phyloP scores from a whole-genome alignment of 1,139 yeast species.

The Spathaspora sp. region DNA sequence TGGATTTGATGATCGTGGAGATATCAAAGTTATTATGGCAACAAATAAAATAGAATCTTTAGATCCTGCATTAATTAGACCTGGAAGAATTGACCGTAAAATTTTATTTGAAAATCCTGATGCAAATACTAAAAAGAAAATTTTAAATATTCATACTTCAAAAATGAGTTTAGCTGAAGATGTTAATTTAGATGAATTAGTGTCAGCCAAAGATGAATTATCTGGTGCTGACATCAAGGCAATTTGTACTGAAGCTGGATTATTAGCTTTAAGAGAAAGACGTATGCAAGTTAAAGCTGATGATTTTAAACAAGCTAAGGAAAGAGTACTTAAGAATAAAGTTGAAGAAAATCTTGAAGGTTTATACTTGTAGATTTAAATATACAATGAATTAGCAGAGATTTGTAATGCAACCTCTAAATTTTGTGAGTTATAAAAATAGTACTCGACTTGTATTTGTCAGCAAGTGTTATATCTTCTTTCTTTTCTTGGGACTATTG shows the following conservation, averaged over 20 bases:
- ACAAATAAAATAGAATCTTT: slow-evolving; percentile 93
- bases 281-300: slow-evolving; percentile 97
- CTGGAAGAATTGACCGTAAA: slow-evolving; percentile 98
- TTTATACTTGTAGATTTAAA: slow-evolving; percentile 58
- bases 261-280: slow-evolving; percentile 93
- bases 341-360: slow-evolving; percentile 97
- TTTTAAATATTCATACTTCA: slow-evolving; percentile 87
- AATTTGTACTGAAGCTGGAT: slow-evolving; percentile 96
- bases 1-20: slow-evolving; percentile 98
- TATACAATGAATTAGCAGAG: slow-evolving; percentile 4
- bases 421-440: neutral
- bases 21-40: slow-evolving; percentile 98
- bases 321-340: slow-evolving; percentile 95
- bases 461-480: neutral
- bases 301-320: slow-evolving; percentile 93
- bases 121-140: slow-evolving; percentile 88
- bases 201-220: slow-evolving; percentile 88
- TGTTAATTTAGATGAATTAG: slow-evolving; percentile 87
- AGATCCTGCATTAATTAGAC: slow-evolving; percentile 97
- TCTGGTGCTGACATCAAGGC: slow-evolving; percentile 99
- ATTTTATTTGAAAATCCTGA: slow-evolving; percentile 96
- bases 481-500: neutral
- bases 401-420: too few relatives aligned
- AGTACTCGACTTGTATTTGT: neutral
- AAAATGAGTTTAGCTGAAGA: slow-evolving; percentile 90